Evolutionary conservation across 2,329 filamentous ascomycete genomes (phyloP).

Genomic region (Aspergillus piperis): DNA sequence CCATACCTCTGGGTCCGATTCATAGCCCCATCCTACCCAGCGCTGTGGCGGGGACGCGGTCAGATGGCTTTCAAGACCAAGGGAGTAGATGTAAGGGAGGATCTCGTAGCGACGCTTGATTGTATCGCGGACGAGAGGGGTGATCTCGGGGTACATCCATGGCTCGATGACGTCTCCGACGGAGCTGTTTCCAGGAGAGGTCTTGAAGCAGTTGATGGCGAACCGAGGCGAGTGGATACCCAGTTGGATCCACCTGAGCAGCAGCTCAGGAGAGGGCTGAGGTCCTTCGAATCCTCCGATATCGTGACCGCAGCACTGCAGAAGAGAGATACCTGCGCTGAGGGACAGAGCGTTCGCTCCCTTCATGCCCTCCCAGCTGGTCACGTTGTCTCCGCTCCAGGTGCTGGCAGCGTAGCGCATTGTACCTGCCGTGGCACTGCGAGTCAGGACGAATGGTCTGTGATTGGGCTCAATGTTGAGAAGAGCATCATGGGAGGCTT

Average conservation of each 20-base stretch:
- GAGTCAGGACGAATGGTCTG: slow-evolving; percentile 68
- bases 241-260: slow-evolving; percentile 72
- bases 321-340: slow-evolving; percentile 66
- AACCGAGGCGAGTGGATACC: slow-evolving; percentile 70
- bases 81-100: slow-evolving; percentile 70
- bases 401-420: slow-evolving; percentile 70
- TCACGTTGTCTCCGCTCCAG: slow-evolving; percentile 75
- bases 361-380: slow-evolving; percentile 72
- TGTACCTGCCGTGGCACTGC: slow-evolving; percentile 70
- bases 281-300: slow-evolving; percentile 74
- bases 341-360: slow-evolving; percentile 70
- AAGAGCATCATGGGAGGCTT: slow-evolving; percentile 69
- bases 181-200: slow-evolving; percentile 63
- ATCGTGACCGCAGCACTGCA: slow-evolving; percentile 72
- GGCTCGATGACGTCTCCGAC: slow-evolving; percentile 75
- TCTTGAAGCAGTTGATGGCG: slow-evolving; percentile 79
- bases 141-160: slow-evolving; percentile 73
- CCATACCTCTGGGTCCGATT: slow-evolving; percentile 68
- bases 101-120: slow-evolving; percentile 72
- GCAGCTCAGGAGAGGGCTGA: slow-evolving; percentile 68
- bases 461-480: slow-evolving; percentile 59
- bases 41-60: slow-evolving; percentile 65
- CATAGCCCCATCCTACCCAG: slow-evolving; percentile 74
- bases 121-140: slow-evolving; percentile 61
- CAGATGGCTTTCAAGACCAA: slow-evolving; percentile 62